These are phyloP conservation scores for Russula dissimulans DNA, from an alignment of 768 basidiomycete genomes.

Conservation along the genomic window DNA sequence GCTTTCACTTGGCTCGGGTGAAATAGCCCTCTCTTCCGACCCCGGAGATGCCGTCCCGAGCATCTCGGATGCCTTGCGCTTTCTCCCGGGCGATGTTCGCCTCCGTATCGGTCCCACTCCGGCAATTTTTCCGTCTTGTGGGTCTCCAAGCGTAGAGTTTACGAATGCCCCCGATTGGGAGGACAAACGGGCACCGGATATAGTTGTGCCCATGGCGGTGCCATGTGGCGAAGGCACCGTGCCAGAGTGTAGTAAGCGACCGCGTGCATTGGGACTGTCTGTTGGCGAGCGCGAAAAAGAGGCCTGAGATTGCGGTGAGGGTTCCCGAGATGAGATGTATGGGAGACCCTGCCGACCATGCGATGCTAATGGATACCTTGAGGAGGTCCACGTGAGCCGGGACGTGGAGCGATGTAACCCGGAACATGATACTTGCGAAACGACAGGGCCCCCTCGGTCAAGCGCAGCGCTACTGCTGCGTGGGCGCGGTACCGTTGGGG, in stretches of 20 bases:
- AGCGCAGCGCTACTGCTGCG: slow-evolving; percentile 13
- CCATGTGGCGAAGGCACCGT: neutral
- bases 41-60: slow-evolving; percentile 7
- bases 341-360: neutral
- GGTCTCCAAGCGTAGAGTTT: slow-evolving; percentile 6
- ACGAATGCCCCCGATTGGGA: slow-evolving; percentile 1
- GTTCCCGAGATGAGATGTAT: slow-evolving; percentile 8
- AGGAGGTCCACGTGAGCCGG: slow-evolving; percentile 2
- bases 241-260: neutral
- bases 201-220: neutral
- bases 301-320: slow-evolving; percentile 6
- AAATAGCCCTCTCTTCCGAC: slow-evolving; percentile 4
- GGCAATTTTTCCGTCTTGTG: neutral
- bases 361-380: slow-evolving; percentile 3
- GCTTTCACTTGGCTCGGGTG: slow-evolving; percentile 14
- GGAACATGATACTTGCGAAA: slow-evolving; percentile 3
- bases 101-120: neutral
- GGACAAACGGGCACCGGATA: neutral
- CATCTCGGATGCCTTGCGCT: slow-evolving; percentile 17
- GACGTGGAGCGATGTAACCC: slow-evolving; percentile 1
- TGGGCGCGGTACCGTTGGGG: neutral
- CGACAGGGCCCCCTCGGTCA: neutral
- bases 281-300: slow-evolving; percentile 5
- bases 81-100: slow-evolving; percentile 5
- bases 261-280: neutral